Evolutionary conservation across 1,284 basidiomycete genomes (phyloP), one percentile per base, ranked within the genome.

Genomic region (Fomitopsis palustris): DNA sequence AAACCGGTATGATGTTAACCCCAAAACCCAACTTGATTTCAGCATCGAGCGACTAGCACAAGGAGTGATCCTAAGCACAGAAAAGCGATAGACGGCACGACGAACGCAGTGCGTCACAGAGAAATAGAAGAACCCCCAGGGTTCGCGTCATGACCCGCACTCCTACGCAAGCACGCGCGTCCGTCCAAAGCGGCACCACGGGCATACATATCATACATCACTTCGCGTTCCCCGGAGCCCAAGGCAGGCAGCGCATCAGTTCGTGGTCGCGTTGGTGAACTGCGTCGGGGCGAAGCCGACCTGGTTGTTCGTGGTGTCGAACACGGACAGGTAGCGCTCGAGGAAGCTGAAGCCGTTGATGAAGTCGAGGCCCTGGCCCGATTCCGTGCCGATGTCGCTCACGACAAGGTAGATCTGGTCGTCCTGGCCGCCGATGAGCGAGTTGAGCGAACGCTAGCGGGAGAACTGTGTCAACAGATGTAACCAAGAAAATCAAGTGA

Each of bases 291-390:
- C 80, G 55, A 81, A 72, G 6, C 81, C 81, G 56, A 83, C 67
- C 16, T 66, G 74, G 10, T 55, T 53, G 73, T 83, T 82, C 45
- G 74, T 70, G 29, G 83, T 84, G 66, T 89, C 87, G 67, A 74
- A 87, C 33, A 87, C 84, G 14, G 80, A 77, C 73, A 87, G 87
- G 79, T 83, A 88, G 31, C 85, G 81, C 71, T 88, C 82, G 16
- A 79, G 63, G 52, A 70, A 74, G 41, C 68, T 65, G 64, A 66
- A 66, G 35, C 74, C 70, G 61, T 74, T 74, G 69, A 77, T 75
- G 64, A 76, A 74, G 69, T 75, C 73, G 39, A 76, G 69, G n/a
- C 74, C 74, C 49, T 62, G 14, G 47, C 74, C 74, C 9, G 65
- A 61, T 33, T 57, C 58, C 8, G 69, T 65, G 54, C 75, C 72